Evolutionary conservation across 1,284 basidiomycete genomes (phyloP).

Genomic region (Boletus smithii): DNA sequence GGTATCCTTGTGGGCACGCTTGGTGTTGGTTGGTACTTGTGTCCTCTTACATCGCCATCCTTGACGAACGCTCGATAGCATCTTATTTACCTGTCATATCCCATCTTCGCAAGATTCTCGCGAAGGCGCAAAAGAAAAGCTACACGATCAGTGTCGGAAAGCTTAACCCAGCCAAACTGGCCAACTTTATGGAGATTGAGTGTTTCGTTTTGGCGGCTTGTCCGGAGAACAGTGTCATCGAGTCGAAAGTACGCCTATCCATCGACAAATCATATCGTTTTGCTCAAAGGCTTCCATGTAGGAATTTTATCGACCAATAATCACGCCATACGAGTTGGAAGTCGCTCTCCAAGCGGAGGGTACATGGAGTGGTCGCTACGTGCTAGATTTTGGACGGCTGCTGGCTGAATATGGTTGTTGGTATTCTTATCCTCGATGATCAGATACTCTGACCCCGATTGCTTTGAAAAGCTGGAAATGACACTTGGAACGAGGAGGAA

Average conservation of each 20-base stretch:
- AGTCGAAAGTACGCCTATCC: slow-evolving; percentile 60
- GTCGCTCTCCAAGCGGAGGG: slow-evolving; percentile 71
- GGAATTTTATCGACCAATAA: slow-evolving; percentile 89
- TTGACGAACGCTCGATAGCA: slow-evolving; percentile 39
- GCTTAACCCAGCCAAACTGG: slow-evolving; percentile 92
- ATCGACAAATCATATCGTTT: neutral
- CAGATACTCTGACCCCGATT: neutral
- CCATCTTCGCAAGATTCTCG: slow-evolving; percentile 68
- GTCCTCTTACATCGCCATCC: neutral
- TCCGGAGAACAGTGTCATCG: slow-evolving; percentile 88
- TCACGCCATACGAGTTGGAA: slow-evolving; percentile 92
- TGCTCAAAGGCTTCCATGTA: slow-evolving; percentile 29
- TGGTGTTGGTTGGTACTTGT: slow-evolving; percentile 66
- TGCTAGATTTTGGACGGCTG: slow-evolving; percentile 76
- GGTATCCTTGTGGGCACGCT: slow-evolving; percentile 95
- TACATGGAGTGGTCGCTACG: slow-evolving; percentile 79
- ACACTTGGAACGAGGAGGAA: slow-evolving; percentile 19
- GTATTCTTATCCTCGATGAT: slow-evolving; percentile 3
- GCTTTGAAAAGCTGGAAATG: slow-evolving; percentile 12
- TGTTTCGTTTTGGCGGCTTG: slow-evolving; percentile 96
- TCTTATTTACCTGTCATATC: slow-evolving; percentile 81
- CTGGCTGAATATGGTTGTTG: slow-evolving; percentile 40
- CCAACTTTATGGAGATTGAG: slow-evolving; percentile 95
- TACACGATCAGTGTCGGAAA: slow-evolving; percentile 97
- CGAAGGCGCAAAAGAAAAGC: slow-evolving; percentile 73